Evolutionary conservation across 345 rosid species (phyloP).

Genomic region (Hibiscus tridactylites): DNA sequence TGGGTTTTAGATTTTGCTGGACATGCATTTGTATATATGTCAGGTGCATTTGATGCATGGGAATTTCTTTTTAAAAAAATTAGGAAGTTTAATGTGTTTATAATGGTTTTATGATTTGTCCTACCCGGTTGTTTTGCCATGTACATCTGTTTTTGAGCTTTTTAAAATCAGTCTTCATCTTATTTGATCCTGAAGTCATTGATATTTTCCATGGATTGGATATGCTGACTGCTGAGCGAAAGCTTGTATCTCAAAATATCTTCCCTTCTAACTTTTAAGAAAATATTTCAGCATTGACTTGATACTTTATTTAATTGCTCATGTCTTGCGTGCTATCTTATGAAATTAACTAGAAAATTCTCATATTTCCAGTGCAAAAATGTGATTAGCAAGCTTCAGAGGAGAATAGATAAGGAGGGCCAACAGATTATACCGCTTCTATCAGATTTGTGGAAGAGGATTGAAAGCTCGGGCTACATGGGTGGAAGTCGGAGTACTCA

Average conservation of each 20-base stretch:
- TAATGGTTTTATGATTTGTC: conserved; percentile 6
- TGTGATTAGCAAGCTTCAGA: conserved; percentile 82
- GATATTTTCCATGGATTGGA: not conserved
- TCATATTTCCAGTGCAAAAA: conserved; percentile 68
- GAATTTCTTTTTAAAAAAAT: not conserved
- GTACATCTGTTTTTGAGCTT: not conserved
- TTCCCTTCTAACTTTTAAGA: not conserved
- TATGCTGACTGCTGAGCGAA: not conserved
- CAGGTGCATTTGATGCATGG: not conserved
- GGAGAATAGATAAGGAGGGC: conserved; percentile 89
- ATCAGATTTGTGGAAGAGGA: conserved; percentile 82
- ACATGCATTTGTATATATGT: not conserved
- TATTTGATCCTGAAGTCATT: not conserved
- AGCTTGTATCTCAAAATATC: not conserved
- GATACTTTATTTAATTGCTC: not conserved
- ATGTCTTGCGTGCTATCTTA: not conserved
- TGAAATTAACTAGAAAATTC: conserved; percentile 14
- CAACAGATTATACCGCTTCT: conserved; percentile 88
- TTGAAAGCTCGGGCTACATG: conserved; percentile 50
- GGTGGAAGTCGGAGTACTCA: conserved; percentile 44
- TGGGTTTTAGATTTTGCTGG: no score
- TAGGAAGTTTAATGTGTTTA: not conserved
- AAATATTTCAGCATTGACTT: not conserved
- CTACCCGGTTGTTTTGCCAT: not conserved
- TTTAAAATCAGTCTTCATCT: not conserved